Evolutionary conservation across 116 monocot genomes (phyloP).

Genomic region (Cymodocea nodosa): DNA sequence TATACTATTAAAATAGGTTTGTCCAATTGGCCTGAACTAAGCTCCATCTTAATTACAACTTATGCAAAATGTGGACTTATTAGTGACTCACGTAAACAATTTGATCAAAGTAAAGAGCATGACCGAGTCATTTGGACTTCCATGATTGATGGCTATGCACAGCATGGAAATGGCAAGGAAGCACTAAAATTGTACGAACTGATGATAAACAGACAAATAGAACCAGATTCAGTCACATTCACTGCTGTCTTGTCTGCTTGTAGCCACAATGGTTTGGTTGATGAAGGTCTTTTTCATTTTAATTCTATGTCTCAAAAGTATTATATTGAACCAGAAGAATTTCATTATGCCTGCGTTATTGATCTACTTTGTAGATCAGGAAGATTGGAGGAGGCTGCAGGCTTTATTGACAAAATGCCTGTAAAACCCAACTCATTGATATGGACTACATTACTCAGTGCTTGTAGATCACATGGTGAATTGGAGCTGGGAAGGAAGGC

Average conservation of each 20-base stretch:
- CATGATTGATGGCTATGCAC: conserved; percentile 65
- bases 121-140: conserved; percentile 59
- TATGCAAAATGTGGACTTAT: conserved; percentile 64
- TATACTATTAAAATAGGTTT: conserved; percentile 31
- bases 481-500: conserved; percentile 34
- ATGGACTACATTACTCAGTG: conserved; percentile 55
- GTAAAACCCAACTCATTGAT: conserved; percentile 28
- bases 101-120: conserved; percentile 30
- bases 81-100: conserved; percentile 29
- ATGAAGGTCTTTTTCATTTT: conserved; percentile 46
- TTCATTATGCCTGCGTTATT: conserved; percentile 52
- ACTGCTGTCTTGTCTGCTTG: conserved; percentile 52
- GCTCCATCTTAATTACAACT: conserved; percentile 37
- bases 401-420: conserved; percentile 42
- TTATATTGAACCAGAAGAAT: conserved; percentile 31
- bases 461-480: conserved; percentile 62
- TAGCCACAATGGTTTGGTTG: conserved; percentile 45
- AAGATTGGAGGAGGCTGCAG: conserved; percentile 46
- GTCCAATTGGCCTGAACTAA: conserved; percentile 20
- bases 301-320: conserved; percentile 41
- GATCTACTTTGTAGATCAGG: conserved; percentile 58
- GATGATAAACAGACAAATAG: conserved; percentile 32
- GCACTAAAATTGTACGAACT: conserved; percentile 29
- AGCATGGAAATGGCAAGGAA: conserved; percentile 46
- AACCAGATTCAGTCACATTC: conserved; percentile 42